Evolutionary conservation across 2,329 filamentous ascomycete species (phyloP), one percentile per base, ranked within the genome.

Genomic region (Chaetomiaceae sp.): DNA sequence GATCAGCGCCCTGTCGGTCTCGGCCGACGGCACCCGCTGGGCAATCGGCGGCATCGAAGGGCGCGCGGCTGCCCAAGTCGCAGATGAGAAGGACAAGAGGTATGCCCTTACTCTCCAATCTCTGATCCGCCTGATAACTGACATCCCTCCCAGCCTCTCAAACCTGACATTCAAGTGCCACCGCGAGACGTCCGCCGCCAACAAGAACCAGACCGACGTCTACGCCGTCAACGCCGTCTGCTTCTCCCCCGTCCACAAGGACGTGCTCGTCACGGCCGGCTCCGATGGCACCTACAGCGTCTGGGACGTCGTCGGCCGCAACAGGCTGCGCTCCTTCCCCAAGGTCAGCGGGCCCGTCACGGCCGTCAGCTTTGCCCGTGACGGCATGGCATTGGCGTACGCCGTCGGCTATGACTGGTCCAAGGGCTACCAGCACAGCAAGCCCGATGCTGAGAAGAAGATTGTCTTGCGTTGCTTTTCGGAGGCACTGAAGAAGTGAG

Each of bases 401-500:
- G 84, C 84, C 1, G 75, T 86, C 36, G 84, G 82, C 64, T 89
- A 89, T 65, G 85, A 89, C 65, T 89, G 85, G 85, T 83, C 81
- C 64, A 84, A 84, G 67, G 85, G 85, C 3, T 84, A 80, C 65
- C 51, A 49, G 3, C 58, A 55, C 9, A 68, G 68, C 47, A 36
- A 25, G 15, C 36, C 27, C 4, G 40, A 19, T 8, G 19, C 20
- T 12, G 47, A 55, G 43, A 67, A 51, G 4, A 60, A 56, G 60
- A 54, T 70, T 45, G 59, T 65, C 58, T 38, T 71, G 39, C 66
- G 66, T 42, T 31, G 55, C 5, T 63, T 70, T 6, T 17, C n/a
- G 15, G 46, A 53, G 4, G 59, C 61, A 7, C 64, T 67, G 20
- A 47, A 53, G 23, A 52, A 45, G 39, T 12, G 31, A 47, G 12